Percentiles rank a stretch among this genome's conserved stretches.
Evolutionary conservation across 352 stramenopile species (phyloP).

Genomic region (Detonula confervacea): DNA sequence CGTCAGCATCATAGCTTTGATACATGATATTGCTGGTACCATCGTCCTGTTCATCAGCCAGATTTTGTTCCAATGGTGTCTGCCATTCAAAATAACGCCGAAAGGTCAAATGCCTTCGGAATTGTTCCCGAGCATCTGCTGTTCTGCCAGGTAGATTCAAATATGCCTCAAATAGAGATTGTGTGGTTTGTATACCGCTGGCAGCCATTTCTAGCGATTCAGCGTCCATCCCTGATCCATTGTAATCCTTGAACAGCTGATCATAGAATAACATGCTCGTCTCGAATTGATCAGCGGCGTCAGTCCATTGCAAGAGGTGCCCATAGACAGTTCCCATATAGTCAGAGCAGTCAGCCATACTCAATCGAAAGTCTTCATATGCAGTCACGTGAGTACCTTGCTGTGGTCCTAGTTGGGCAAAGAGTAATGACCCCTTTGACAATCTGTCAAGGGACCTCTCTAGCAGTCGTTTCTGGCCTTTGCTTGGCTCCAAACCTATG

Average conservation of each 20-base stretch:
- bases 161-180: conserved; percentile 18
- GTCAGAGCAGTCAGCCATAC: conserved; percentile 16
- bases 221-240: neutral
- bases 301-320: conserved; percentile 10
- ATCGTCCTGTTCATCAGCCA: conserved; percentile 6
- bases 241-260: conserved; percentile 5
- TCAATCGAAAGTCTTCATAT: neutral
- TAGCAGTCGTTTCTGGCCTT: too few relatives aligned
- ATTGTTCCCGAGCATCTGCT: conserved; percentile 20
- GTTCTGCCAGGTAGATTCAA: conserved; percentile 25
- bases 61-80: conserved; percentile 14
- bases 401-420: conserved; percentile 1
- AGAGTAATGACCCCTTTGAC: neutral
- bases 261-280: conserved; percentile 15
- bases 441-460: too few relatives aligned
- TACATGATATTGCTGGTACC: neutral
- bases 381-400: too few relatives aligned
- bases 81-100: conserved; percentile 4
- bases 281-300: conserved; percentile 15
- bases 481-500: too few relatives aligned
- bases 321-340: conserved; percentile 17
- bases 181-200: conserved; percentile 26
- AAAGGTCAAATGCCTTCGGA: conserved; percentile 20
- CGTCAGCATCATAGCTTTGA: too few relatives aligned
- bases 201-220: neutral